These are phyloP conservation scores for Hapsidospora chrysogenum DNA, from an alignment of 495 filamentous ascomycete species.

Conservation along the genomic window DNA sequence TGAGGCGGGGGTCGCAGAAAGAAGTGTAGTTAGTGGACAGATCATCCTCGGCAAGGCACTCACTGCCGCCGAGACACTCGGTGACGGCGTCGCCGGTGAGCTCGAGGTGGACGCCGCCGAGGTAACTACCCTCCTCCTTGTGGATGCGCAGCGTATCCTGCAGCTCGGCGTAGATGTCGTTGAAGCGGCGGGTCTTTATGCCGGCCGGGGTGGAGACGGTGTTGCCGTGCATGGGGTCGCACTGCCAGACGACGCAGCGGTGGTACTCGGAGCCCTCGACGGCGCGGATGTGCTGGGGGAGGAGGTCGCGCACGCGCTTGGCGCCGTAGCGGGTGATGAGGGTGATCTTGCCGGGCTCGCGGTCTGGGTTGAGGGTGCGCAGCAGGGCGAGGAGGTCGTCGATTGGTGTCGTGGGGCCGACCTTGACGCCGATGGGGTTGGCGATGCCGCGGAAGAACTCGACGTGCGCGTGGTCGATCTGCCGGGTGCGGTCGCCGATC, in stretches of 20 bases:
- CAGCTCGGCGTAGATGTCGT: conserved; percentile 72
- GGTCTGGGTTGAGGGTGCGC: conserved; percentile 64
- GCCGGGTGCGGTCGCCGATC: conserved; percentile 93
- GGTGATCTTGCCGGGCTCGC: conserved; percentile 79
- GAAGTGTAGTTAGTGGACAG: conserved; percentile 77
- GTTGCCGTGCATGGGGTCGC: conserved; percentile 97
- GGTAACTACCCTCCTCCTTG: conserved; percentile 58
- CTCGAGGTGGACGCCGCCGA: conserved; percentile 91
- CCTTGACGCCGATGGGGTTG: conserved; percentile 92
- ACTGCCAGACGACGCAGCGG: conserved; percentile 85
- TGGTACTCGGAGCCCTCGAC: conserved; percentile 53
- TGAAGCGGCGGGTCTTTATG: conserved; percentile 81
- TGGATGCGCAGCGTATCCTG: conserved; percentile 68
- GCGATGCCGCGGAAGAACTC: conserved; percentile 94
- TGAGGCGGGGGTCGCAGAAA: conserved; percentile 87
- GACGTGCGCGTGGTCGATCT: conserved; percentile 80
- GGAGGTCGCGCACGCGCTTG: conserved; percentile 45
- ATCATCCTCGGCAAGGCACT: conserved; percentile 73
- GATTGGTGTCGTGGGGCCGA: conserved; percentile 66
- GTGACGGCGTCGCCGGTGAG: conserved; percentile 92
- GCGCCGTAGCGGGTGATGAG: conserved; percentile 92
- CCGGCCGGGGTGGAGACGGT: conserved; percentile 50
- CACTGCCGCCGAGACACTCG: conserved; percentile 86
- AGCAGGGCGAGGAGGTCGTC: conserved; percentile 61
- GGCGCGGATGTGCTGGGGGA: conserved; percentile 71